phyloP scores from a whole-genome alignment of 2,329 filamentous ascomycete species.

The Paraphaeosphaeria minitans region DNA sequence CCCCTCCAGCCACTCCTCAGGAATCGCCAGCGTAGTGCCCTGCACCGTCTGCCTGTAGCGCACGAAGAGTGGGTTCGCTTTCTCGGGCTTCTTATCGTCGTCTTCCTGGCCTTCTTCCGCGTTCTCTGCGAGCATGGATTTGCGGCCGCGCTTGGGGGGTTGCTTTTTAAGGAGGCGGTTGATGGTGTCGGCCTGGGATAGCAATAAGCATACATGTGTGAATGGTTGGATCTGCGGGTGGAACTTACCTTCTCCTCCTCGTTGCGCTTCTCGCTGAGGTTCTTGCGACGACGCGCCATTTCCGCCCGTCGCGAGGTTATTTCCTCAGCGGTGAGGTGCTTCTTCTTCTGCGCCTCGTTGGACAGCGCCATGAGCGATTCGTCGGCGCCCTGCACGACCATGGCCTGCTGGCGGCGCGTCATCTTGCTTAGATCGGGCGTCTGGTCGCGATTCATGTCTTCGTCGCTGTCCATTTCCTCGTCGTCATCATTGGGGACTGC shows the following conservation, averaged over 20 bases:
- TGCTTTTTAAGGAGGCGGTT: slow-evolving; percentile 89
- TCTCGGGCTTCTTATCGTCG: slow-evolving; percentile 52
- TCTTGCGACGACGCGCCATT: slow-evolving; percentile 75
- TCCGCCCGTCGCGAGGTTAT: slow-evolving; percentile 74
- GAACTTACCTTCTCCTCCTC: slow-evolving; percentile 72
- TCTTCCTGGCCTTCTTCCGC: slow-evolving; percentile 58
- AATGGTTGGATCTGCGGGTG: background rate
- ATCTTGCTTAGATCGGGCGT: slow-evolving; percentile 69
- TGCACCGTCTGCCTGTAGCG: slow-evolving; percentile 70
- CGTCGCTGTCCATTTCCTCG: slow-evolving; percentile 56
- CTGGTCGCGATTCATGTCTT: slow-evolving; percentile 60
- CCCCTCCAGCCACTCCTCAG: slow-evolving; percentile 69
- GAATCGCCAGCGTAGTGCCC: slow-evolving; percentile 67
- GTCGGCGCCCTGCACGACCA: slow-evolving; percentile 58
- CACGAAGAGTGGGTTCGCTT: slow-evolving; percentile 66
- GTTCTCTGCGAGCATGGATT: slow-evolving; percentile 50
- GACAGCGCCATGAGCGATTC: slow-evolving; percentile 58
- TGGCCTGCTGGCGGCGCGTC: slow-evolving; percentile 70
- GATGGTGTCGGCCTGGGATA: slow-evolving; percentile 82
- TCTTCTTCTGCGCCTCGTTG: slow-evolving; percentile 73
- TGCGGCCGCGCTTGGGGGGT: slow-evolving; percentile 67
- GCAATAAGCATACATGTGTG: slow-evolving; percentile 19
- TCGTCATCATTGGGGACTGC: slow-evolving; percentile 43
- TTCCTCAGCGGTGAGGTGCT: slow-evolving; percentile 74
- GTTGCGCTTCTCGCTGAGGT: slow-evolving; percentile 76